A percentile compares a stretch with the other conserved stretches of the same genome.
Conservation (phyloP, 129 eudicot genomes). For the Centrapalus pauciflorus region DNA sequence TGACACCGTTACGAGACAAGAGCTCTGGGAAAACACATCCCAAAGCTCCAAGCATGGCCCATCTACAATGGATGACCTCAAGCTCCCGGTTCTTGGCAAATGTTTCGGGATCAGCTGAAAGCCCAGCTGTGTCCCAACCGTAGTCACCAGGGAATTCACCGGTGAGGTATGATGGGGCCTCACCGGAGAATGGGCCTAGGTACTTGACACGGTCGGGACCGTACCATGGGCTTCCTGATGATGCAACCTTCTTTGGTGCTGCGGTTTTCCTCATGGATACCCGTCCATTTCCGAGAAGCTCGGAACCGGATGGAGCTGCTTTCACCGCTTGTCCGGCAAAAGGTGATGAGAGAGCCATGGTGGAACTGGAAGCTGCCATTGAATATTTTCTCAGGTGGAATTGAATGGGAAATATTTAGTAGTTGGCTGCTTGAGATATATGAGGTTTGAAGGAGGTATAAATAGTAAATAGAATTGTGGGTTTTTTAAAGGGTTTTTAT, state of each 20-base stretch:
- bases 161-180: constrained; percentile 1
- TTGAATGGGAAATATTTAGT: neutral
- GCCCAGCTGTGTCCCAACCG: constrained; percentile 8
- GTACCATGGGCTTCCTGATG: constrained; percentile 14
- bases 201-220: constrained; percentile 10
- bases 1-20: constrained; percentile 48
- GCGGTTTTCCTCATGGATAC: neutral
- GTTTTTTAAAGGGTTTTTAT: constrained; percentile 25
- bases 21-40: constrained; percentile 55
- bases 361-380: constrained; percentile 8
- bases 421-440: constrained; percentile 26
- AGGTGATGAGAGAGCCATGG: constrained; percentile 2
- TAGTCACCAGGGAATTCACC: constrained; percentile 12
- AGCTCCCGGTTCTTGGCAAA: constrained; percentile 10
- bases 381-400: constrained; percentile 8
- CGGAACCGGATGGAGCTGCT: neutral
- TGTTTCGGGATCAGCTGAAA: constrained; percentile 8
- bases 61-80: constrained; percentile 13
- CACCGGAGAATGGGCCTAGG: constrained; percentile 8
- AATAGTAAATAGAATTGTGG: constrained; percentile 23
- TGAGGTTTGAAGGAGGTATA: neutral
- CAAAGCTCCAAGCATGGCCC: constrained; percentile 48
- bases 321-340: no score
- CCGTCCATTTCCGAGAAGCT: neutral
- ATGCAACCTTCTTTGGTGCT: neutral